Conservation (phyloP, 1,284 basidiomycete genomes). For the Gomphus sp. region DNA sequence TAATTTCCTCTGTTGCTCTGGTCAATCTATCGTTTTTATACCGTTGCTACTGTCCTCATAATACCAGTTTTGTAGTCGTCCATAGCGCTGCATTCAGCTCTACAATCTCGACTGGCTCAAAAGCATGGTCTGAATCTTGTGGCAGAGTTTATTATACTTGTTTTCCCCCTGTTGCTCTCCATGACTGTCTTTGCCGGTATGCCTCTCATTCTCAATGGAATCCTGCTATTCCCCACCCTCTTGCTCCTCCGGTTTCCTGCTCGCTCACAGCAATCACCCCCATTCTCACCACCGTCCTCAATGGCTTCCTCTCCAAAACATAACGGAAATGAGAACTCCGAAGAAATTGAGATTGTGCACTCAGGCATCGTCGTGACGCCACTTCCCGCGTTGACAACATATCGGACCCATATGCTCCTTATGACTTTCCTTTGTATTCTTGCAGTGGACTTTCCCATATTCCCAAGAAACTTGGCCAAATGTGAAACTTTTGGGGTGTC, state of each 20-base stretch:
- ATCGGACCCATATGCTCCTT: constrained; percentile 92
- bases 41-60: constrained; percentile 10
- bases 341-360: constrained; percentile 6
- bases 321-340: not conserved
- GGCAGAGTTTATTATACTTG: constrained; percentile 57
- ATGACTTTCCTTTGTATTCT: constrained; percentile 89
- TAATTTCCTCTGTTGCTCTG: constrained; percentile 62
- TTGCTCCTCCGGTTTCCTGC: constrained; percentile 32
- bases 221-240: constrained; percentile 36
- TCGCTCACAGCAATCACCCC: constrained; percentile 20
- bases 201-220: constrained; percentile 43
- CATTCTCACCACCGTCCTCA: constrained; percentile 14
- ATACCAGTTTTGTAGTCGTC: constrained; percentile 43
- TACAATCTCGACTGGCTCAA: constrained; percentile 38
- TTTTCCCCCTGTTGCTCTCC: constrained; percentile 69
- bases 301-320: not conserved
- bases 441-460: constrained; percentile 92
- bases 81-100: constrained; percentile 56
- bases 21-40: constrained; percentile 30
- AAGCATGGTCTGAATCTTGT: constrained; percentile 31
- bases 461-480: constrained; percentile 84
- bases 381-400: constrained; percentile 75
- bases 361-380: constrained; percentile 26
- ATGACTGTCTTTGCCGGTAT: constrained; percentile 66
- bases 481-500: constrained; percentile 94